A percentile compares a stretch with the other conserved stretches of the same genome.
Evolutionary conservation across 495 filamentous ascomycete species (phyloP).

Genomic region (Neurospora sp.): DNA sequence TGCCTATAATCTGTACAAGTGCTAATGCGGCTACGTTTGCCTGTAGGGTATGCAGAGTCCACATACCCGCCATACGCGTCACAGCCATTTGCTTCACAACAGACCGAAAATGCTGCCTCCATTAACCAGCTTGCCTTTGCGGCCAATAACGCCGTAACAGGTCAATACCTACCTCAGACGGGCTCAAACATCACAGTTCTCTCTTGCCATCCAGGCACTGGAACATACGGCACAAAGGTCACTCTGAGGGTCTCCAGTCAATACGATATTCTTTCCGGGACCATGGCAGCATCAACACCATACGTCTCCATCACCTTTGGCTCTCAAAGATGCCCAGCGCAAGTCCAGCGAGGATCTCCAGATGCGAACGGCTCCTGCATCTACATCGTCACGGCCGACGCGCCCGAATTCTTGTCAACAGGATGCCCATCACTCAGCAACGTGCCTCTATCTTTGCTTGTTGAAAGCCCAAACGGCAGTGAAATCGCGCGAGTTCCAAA

Average conservation of each 20-base stretch:
- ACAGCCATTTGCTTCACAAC: conserved; percentile 30
- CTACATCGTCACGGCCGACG: conserved; percentile 64
- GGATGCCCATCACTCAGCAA: conserved; percentile 50
- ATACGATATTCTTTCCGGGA: conserved; percentile 44
- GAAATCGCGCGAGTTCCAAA: conserved; percentile 48
- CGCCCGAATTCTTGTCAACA: conserved; percentile 60
- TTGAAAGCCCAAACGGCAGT: conserved; percentile 57
- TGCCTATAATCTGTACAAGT: neutral
- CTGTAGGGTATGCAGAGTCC: conserved; percentile 40
- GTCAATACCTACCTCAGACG: conserved; percentile 36
- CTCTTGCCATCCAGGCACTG: conserved; percentile 56
- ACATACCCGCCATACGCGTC: conserved; percentile 34
- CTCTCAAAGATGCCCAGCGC: conserved; percentile 52
- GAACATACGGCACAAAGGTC: conserved; percentile 57
- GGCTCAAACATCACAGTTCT: conserved; percentile 44
- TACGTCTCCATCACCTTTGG: conserved; percentile 67
- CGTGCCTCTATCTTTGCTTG: conserved; percentile 62
- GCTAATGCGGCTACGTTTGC: conserved; percentile 5
- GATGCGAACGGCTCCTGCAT: conserved; percentile 47
- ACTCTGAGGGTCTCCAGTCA: conserved; percentile 62
- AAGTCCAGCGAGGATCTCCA: conserved; percentile 50
- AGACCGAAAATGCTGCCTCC: conserved; percentile 36
- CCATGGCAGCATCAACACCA: conserved; percentile 45
- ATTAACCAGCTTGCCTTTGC: conserved; percentile 45
- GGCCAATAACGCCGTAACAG: conserved; percentile 37